A percentile compares a stretch with the other conserved stretches of the same genome.
Conservation (phyloP, 176 grass and related monocot species). For the Canna indica region DNA sequence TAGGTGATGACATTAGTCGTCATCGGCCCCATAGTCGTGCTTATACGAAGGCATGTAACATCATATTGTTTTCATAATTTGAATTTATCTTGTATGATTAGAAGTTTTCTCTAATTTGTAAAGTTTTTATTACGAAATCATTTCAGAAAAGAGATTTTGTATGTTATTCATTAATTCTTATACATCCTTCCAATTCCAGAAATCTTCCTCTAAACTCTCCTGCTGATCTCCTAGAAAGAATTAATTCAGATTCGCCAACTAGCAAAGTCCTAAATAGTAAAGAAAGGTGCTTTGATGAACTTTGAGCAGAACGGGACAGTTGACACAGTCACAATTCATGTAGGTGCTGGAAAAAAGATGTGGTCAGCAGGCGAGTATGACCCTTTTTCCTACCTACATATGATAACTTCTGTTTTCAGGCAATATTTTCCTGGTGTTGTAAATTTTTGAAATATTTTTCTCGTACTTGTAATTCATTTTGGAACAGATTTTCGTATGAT, state of each 20-base stretch:
- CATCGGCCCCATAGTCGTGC: no score
- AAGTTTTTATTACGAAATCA: neutral
- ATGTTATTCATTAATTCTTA: neutral
- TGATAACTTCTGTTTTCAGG: neutral
- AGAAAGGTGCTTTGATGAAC: slow-evolving; percentile 29
- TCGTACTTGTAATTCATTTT: neutral
- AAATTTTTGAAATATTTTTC: neutral
- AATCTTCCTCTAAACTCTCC: slow-evolving; percentile 28
- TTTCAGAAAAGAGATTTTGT: neutral
- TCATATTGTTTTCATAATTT: neutral
- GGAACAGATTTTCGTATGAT: neutral
- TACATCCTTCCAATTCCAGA: slow-evolving; percentile 39
- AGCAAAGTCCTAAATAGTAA: slow-evolving; percentile 38
- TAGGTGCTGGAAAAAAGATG: slow-evolving; percentile 34
- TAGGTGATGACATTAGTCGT: no score
- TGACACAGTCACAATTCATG: slow-evolving; percentile 43
- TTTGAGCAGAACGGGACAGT: slow-evolving; percentile 42
- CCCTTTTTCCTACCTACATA: neutral
- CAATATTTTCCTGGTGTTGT: slow-evolving; percentile 5
- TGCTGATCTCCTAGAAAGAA: slow-evolving; percentile 28
- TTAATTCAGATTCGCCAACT: slow-evolving; percentile 25
- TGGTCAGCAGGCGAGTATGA: slow-evolving; percentile 51
- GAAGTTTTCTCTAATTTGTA: neutral
- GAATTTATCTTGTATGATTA: neutral
- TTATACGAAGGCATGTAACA: no score